phyloP scores from a whole-genome alignment of 2,329 filamentous ascomycete species.

The Neonectria neomacrospora region DNA sequence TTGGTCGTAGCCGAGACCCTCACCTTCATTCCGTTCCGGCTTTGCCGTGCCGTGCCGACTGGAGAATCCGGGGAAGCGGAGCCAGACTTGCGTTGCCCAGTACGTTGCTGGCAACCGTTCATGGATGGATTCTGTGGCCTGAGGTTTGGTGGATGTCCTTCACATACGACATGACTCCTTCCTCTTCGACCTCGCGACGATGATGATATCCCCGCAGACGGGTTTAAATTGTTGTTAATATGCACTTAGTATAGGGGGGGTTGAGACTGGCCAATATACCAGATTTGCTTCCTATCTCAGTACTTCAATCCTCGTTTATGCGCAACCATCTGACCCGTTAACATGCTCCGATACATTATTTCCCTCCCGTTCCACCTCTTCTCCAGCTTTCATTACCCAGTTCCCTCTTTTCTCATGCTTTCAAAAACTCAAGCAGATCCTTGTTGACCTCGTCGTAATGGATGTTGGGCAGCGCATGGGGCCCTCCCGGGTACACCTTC shows the following conservation, averaged over 20 bases:
- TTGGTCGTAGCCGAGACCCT: neutral
- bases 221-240: neutral
- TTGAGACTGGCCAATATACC: neutral
- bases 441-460: conserved; percentile 49
- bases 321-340: neutral
- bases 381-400: neutral
- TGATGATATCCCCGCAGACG: neutral
- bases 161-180: neutral
- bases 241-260: neutral
- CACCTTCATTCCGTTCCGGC: conserved; percentile 5
- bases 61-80: conserved; percentile 29
- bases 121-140: neutral
- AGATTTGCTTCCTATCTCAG: neutral
- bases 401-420: neutral
- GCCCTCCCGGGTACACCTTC: conserved; percentile 53
- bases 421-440: conserved; percentile 50
- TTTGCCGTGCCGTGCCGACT: conserved; percentile 26
- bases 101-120: neutral
- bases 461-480: conserved; percentile 54
- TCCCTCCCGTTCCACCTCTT: neutral
- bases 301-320: neutral
- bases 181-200: neutral
- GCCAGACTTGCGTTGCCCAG: neutral
- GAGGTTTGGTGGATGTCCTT: neutral
- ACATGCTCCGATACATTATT: neutral